Evolutionary conservation across 768 basidiomycete species (phyloP).

Genomic region (Russula compacta): DNA sequence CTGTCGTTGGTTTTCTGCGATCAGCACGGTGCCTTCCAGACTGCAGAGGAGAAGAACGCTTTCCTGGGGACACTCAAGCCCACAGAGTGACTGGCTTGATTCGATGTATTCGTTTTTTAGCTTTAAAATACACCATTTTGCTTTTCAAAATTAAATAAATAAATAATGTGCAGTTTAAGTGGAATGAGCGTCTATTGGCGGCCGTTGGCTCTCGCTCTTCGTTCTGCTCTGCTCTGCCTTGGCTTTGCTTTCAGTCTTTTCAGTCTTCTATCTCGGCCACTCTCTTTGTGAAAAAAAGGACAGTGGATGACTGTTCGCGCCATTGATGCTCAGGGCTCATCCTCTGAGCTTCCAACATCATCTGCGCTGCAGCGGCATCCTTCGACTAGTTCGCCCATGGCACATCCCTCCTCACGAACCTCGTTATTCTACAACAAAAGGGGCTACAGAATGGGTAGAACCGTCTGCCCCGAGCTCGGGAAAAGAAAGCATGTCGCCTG

Average conservation of each 20-base stretch:
- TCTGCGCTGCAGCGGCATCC: conserved; percentile 28
- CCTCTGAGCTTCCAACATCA: conserved; percentile 55
- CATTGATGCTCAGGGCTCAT: conserved; percentile 82
- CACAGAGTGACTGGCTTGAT: conserved; percentile 45
- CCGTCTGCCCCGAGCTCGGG: neutral
- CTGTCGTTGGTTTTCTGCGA: conserved; percentile 11
- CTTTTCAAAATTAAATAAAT: neutral
- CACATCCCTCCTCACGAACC: neutral
- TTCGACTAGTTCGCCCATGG: too few relatives aligned
- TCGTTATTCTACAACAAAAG: neutral
- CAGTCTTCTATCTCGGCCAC: too few relatives aligned
- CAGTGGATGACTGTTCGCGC: conserved; percentile 62
- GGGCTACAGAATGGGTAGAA: neutral
- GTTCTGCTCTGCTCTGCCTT: neutral
- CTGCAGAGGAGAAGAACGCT: conserved; percentile 89
- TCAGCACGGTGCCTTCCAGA: conserved; percentile 95
- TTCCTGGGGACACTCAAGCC: conserved; percentile 91
- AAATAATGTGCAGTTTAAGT: neutral
- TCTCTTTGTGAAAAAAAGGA: neutral
- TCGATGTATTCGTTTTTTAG: conserved; percentile 19
- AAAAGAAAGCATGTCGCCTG: neutral
- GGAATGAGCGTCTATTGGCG: neutral
- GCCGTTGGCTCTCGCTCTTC: neutral
- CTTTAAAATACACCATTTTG: neutral
- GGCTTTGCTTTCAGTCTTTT: too few relatives aligned